These are phyloP conservation scores for Sporisorium sorghi DNA, from an alignment of 1,284 basidiomycete genomes.

Conservation along the genomic window DNA sequence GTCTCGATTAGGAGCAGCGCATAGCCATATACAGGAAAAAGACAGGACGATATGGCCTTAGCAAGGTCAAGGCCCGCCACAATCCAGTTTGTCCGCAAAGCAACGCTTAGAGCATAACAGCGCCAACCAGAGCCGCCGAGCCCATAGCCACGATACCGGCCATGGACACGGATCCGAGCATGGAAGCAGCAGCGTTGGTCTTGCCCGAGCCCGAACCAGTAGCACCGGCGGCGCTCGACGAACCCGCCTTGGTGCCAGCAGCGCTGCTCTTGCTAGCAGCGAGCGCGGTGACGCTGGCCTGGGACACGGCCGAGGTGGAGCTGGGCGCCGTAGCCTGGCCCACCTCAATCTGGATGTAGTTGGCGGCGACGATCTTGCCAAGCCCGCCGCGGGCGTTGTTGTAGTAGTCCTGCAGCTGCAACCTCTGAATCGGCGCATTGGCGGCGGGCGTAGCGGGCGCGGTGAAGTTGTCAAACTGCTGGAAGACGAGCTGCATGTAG, in stretches of 20 bases:
- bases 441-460: conserved; percentile 43
- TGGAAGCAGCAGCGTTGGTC: conserved; percentile 15
- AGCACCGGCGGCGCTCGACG: conserved; percentile 17
- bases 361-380: conserved; percentile 56
- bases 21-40: background rate
- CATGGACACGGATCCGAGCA: conserved; percentile 23
- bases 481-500: conserved; percentile 60
- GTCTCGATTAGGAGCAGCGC: background rate
- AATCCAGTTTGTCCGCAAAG: background rate
- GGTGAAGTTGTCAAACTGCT: conserved; percentile 54
- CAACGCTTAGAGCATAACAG: conserved; percentile 33
- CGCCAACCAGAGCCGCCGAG: conserved; percentile 35
- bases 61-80: background rate
- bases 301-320: conserved; percentile 36
- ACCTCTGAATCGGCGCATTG: conserved; percentile 27
- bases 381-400: conserved; percentile 49
- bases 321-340: conserved; percentile 39
- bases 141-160: conserved; percentile 40
- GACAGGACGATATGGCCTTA: background rate
- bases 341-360: conserved; percentile 57
- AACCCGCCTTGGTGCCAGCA: conserved; percentile 15
- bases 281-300: conserved; percentile 39
- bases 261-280: conserved; percentile 44
- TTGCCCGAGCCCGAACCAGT: conserved; percentile 6
- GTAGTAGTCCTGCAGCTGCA: conserved; percentile 45